Base-by-base conservation (phyloP, 225 moss, liverwort and hornwort species). In the Climacium dendroides region DNA sequence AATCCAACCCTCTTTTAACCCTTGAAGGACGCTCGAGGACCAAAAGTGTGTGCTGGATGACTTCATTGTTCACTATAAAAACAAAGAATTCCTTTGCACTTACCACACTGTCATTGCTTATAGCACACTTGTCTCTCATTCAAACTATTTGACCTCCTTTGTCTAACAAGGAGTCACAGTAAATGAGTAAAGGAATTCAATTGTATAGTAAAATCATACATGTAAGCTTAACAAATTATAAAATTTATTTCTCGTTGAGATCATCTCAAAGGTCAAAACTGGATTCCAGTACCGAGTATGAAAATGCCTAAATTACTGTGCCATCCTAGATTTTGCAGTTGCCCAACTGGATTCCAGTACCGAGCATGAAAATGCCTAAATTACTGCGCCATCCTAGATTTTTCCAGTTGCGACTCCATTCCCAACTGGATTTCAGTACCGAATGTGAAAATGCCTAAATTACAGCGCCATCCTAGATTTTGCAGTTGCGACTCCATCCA, bases 1-100 rank as follows among this genome's bases (percentile, higher is more conserved):
- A 57, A 7, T 78, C 2, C 0, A 0, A 11, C 8, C 7, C 1
- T 28, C 2, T 37, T n/a, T 39, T 28, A 73, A 47, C 10, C 45
- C 17, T 72, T 29, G 2, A 28, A 45, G 3, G 6, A 72, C 1
- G 6, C 0, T 17, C 11, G 4, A 32, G 1, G 32, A 48, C 7
- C 32, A 11, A 32, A 48, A 30, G 12, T 48, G 12, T 11, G 4
- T 2, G 0, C 17, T 45, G 2, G 1, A 72, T 24, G 41, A 72
- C 2, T 45, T 71, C 32, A 48, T 50, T 20, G 19, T 50, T 50
- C 34, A 48, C 6, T 47, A 2, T 29, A 50, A 2, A 50, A 18
- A 30, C 13, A 74, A 73, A 74, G 3, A 74, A 20, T 12, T 61
- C 6, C 17, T 45, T 10, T 7, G 48, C 74, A 74, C 71, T 43